Conservation (phyloP, 164 flowering plant genomes). For the Piper longum region DNA sequence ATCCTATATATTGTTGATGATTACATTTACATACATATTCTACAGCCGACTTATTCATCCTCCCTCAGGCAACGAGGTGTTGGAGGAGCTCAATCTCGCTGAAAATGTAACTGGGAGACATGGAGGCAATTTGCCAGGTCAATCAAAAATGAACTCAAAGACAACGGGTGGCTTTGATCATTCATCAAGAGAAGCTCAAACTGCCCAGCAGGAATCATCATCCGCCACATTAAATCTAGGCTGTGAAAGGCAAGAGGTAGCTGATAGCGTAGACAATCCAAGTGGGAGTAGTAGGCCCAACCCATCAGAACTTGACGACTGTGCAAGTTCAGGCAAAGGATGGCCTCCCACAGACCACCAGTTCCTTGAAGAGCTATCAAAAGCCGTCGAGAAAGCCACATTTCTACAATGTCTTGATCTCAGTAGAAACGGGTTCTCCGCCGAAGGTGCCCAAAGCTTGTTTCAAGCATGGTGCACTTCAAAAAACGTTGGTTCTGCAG, state of each 20-base stretch:
- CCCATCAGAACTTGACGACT: conserved; percentile 27
- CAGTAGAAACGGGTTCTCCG: conserved; percentile 56
- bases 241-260: conserved; percentile 46
- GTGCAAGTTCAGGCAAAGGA: conserved; percentile 25
- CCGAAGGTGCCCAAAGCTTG: conserved; percentile 28
- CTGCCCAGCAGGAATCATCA: conserved; percentile 11
- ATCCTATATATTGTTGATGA: no score
- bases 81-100: conserved; percentile 77
- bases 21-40: not conserved
- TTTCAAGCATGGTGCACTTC: conserved; percentile 51
- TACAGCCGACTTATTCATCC: not conserved
- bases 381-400: conserved; percentile 43
- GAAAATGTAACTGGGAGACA: conserved; percentile 33
- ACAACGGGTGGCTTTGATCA: conserved; percentile 9
- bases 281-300: conserved; percentile 11
- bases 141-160: conserved; percentile 3
- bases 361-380: conserved; percentile 35
- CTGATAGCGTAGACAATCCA: conserved; percentile 70
- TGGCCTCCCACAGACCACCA: conserved; percentile 16
- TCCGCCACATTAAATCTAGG: conserved; percentile 15
- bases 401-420: conserved; percentile 47
- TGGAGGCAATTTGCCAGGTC: conserved; percentile 5
- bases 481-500: conserved; percentile 15
- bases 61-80: conserved; percentile 33
- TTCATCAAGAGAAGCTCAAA: conserved; percentile 11